phyloP scores from a whole-genome alignment of 345 rosid species.

The Hirschfeldia incana region DNA sequence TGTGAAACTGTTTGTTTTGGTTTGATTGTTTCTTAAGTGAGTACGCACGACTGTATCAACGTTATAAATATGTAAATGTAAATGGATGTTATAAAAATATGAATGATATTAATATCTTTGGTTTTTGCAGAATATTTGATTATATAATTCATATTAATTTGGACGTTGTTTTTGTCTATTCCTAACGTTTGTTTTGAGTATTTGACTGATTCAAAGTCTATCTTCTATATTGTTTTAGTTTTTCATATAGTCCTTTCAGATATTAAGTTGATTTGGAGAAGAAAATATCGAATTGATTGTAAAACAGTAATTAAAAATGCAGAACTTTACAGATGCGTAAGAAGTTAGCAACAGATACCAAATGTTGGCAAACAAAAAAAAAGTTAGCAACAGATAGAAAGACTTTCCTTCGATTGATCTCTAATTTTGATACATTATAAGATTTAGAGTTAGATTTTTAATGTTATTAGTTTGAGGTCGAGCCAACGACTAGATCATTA shows the following conservation, averaged over 20 bases:
- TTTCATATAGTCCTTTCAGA: no score
- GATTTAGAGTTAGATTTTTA: background rate
- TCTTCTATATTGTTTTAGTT: background rate
- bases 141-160: background rate
- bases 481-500: no score
- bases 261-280: background rate
- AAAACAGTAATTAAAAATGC: background rate
- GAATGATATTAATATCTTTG: background rate
- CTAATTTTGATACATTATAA: background rate
- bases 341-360: no score
- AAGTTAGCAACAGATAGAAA: background rate
- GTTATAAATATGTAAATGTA: background rate
- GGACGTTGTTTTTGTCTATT: background rate
- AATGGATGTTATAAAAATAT: background rate
- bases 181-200: background rate
- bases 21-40: constrained; percentile 19
- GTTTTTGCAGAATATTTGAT: background rate
- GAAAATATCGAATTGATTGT: background rate
- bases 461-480: no score
- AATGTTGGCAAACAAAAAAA: no score
- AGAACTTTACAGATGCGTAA: background rate
- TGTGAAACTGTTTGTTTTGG: background rate
- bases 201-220: background rate
- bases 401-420: background rate
- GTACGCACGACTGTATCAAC: background rate